These are phyloP conservation scores for Botryotinia calthae DNA, from an alignment of 2,329 filamentous ascomycete genomes.

Conservation along the genomic window DNA sequence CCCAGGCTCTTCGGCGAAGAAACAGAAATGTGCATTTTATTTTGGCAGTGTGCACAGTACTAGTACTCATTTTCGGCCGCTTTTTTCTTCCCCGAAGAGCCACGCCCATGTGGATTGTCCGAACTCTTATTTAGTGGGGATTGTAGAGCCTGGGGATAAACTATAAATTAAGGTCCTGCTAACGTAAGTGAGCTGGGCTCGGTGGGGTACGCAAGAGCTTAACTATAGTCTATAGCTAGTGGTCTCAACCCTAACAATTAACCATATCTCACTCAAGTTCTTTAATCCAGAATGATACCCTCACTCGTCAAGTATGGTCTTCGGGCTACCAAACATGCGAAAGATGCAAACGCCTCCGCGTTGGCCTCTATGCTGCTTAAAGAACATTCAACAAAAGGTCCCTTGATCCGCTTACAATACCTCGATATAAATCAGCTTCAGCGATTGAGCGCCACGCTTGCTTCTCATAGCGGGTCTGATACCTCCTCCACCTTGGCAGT, in stretches of 20 bases:
- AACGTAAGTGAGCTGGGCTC: not conserved
- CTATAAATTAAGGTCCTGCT: not conserved
- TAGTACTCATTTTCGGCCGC: no score
- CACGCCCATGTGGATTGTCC: not conserved
- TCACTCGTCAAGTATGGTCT: not conserved
- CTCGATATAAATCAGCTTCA: conserved; percentile 64
- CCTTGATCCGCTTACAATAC: conserved; percentile 47
- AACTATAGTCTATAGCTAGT: not conserved
- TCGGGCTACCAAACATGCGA: conserved; percentile 34
- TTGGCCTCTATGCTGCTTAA: conserved; percentile 44
- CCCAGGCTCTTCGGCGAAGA: not conserved
- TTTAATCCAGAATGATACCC: not conserved
- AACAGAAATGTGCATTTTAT: no score
- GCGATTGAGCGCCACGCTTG: conserved; percentile 54
- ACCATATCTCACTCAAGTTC: not conserved
- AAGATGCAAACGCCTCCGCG: not conserved
- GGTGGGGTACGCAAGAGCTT: not conserved
- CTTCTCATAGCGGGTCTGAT: conserved; percentile 45
- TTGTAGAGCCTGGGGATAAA: not conserved
- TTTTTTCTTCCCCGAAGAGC: no score
- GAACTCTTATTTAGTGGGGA: conserved; percentile 12
- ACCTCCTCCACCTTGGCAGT: conserved; percentile 24
- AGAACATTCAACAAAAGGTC: conserved; percentile 39
- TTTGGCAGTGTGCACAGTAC: no score
- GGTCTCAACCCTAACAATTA: not conserved